Conservation (phyloP, 148 eudicot species). For the Dianthus caryophyllus region DNA sequence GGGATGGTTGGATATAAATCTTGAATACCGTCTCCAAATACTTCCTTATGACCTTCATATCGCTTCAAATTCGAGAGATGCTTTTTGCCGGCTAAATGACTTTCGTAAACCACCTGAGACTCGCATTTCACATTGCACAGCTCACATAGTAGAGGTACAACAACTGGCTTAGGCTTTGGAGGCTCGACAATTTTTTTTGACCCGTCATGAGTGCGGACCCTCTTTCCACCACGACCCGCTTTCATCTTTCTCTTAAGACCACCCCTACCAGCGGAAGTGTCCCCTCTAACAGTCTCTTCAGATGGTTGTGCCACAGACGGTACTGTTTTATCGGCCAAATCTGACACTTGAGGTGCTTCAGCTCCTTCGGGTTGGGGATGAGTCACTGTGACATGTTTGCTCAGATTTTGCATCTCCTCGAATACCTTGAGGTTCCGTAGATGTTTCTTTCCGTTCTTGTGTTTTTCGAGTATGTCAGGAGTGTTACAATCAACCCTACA, state of each 20-base stretch:
- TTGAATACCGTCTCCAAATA: slow-evolving; percentile 48
- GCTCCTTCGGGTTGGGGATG: slow-evolving; percentile 21
- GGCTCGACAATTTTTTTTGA: slow-evolving; percentile 39
- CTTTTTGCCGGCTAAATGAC: slow-evolving; percentile 67
- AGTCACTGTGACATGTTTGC: slow-evolving; percentile 24
- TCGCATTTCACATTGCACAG: slow-evolving; percentile 76
- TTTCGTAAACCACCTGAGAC: slow-evolving; percentile 51
- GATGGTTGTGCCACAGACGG: slow-evolving; percentile 19
- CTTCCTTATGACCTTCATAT: slow-evolving; percentile 49
- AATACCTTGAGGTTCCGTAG: slow-evolving; percentile 42
- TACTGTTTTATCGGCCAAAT: slow-evolving; percentile 20
- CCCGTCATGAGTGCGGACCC: slow-evolving; percentile 36
- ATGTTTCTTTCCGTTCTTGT: slow-evolving; percentile 68
- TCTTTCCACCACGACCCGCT: slow-evolving; percentile 48
- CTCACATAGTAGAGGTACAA: slow-evolving; percentile 51
- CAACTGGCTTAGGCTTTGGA: slow-evolving; percentile 38
- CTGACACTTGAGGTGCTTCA: slow-evolving; percentile 22
- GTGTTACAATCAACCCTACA: slow-evolving; percentile 69
- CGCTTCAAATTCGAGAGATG: slow-evolving; percentile 53
- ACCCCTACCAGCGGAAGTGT: slow-evolving; percentile 26
- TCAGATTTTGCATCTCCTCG: slow-evolving; percentile 48
- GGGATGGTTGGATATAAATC: slow-evolving; percentile 43
- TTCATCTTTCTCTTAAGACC: slow-evolving; percentile 55
- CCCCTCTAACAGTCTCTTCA: slow-evolving; percentile 22
- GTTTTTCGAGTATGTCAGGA: slow-evolving; percentile 62